phyloP scores from a whole-genome alignment of 2,329 filamentous ascomycete genomes.

The Hortaea sp. region DNA sequence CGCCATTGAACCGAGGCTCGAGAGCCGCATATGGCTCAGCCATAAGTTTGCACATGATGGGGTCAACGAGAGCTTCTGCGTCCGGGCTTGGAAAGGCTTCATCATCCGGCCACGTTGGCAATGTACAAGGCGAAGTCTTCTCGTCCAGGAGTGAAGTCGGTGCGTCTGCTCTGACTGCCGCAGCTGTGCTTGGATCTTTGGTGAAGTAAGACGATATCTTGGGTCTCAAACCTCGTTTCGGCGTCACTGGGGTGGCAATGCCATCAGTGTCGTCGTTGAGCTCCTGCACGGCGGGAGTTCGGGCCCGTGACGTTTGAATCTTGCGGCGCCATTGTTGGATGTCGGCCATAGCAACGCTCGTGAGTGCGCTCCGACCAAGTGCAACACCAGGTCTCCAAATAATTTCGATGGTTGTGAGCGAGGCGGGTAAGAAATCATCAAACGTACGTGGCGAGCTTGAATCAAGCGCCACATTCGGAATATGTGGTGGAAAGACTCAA shows the following conservation, averaged over 20 bases:
- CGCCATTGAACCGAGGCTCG: slow-evolving; percentile 25
- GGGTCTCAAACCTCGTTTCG: slow-evolving; percentile 27
- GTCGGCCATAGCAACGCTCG: slow-evolving; percentile 19
- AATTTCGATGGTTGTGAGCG: no score
- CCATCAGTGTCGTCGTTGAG: slow-evolving; percentile 23
- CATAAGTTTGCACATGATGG: slow-evolving; percentile 23
- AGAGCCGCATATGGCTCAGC: slow-evolving; percentile 18
- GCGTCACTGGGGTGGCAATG: slow-evolving; percentile 17
- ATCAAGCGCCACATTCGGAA: no score
- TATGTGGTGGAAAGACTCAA: no score
- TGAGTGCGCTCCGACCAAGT: neutral
- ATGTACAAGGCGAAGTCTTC: neutral
- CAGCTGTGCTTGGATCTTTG: slow-evolving; percentile 13
- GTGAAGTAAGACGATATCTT: slow-evolving; percentile 32
- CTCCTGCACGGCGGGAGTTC: slow-evolving; percentile 20
- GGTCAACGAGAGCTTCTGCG: slow-evolving; percentile 21
- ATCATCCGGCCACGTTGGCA: slow-evolving; percentile 18
- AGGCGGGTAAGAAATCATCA: no score
- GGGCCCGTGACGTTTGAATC: slow-evolving; percentile 23
- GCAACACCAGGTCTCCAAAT: neutral
- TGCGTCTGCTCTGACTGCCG: slow-evolving; percentile 6
- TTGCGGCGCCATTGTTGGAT: slow-evolving; percentile 27
- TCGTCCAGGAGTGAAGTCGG: slow-evolving; percentile 11
- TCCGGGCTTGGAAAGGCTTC: slow-evolving; percentile 18
- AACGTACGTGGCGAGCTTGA: no score